phyloP scores from a whole-genome alignment of 129 eudicot species.

The Chrysanthemum seticuspe region DNA sequence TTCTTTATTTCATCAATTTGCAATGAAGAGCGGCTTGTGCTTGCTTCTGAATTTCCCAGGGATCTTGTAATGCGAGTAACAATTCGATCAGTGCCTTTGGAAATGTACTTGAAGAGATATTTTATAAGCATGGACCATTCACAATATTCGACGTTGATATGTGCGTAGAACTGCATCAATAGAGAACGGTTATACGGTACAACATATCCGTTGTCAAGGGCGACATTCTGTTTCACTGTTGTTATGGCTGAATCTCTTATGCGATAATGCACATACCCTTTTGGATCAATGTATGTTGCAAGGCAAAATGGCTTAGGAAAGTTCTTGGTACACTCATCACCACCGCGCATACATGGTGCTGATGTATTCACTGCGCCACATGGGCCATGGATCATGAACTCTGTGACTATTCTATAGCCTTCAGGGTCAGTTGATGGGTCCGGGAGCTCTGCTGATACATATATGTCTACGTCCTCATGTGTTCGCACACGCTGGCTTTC shows the following conservation, averaged over 20 bases:
- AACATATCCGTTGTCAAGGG: not conserved
- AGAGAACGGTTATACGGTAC: not conserved
- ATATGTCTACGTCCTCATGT: too few relatives aligned
- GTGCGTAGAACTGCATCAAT: not conserved
- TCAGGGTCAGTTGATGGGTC: not conserved
- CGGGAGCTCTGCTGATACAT: too few relatives aligned
- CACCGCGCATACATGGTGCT: too few relatives aligned
- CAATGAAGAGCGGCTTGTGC: too few relatives aligned
- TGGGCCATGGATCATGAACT: slow-evolving; percentile 16
- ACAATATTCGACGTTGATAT: slow-evolving; percentile 3
- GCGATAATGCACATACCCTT: not conserved
- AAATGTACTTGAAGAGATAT: too few relatives aligned
- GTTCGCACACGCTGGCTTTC: too few relatives aligned
- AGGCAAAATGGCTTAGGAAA: not conserved
- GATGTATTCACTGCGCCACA: too few relatives aligned
- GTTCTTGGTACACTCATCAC: not conserved
- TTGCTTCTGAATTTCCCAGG: too few relatives aligned
- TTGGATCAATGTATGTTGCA: not conserved
- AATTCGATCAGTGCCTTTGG: too few relatives aligned
- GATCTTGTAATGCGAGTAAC: too few relatives aligned
- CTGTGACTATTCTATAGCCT: not conserved
- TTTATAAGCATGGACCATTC: not conserved
- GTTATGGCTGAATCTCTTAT: not conserved
- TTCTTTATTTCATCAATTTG: too few relatives aligned
- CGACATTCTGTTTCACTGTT: not conserved